Evolutionary conservation across 2,329 filamentous ascomycete genomes (phyloP).

Genomic region (Cadophora sp.): DNA sequence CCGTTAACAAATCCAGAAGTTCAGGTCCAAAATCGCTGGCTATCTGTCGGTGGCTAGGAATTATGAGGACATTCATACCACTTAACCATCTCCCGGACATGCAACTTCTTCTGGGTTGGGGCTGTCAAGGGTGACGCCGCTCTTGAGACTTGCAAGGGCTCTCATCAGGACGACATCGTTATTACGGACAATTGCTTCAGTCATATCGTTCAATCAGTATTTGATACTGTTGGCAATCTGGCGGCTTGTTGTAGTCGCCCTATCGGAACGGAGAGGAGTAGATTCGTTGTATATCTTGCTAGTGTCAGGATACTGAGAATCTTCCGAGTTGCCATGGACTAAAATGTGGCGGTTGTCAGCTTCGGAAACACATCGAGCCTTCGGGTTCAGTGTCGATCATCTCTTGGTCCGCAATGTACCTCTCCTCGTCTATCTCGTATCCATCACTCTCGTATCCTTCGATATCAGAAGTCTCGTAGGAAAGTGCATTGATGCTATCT

Average conservation of each 20-base stretch:
- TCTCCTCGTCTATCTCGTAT: background rate
- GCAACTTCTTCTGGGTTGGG: background rate
- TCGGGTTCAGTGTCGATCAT: background rate
- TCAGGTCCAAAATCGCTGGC: background rate
- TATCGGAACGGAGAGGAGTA: background rate
- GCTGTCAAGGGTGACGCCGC: background rate
- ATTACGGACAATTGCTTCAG: background rate
- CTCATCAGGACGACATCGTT: background rate
- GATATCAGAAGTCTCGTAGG: background rate
- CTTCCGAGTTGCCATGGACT: background rate
- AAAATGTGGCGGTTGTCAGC: background rate
- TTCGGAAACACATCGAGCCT: background rate
- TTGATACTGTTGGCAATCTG: background rate
- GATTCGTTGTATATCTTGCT: background rate
- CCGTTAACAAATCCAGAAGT: background rate
- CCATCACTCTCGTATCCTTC: background rate
- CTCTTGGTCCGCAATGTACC: background rate
- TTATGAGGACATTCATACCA: background rate
- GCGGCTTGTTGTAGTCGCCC: background rate
- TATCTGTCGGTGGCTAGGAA: background rate
- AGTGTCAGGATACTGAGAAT: background rate
- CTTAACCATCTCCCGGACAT: background rate
- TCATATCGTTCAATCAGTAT: background rate
- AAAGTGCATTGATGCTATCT: background rate
- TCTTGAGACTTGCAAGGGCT: background rate